These are phyloP conservation scores for Suillus decipiens DNA, from an alignment of 768 basidiomycete genomes.

Conservation along the genomic window DNA sequence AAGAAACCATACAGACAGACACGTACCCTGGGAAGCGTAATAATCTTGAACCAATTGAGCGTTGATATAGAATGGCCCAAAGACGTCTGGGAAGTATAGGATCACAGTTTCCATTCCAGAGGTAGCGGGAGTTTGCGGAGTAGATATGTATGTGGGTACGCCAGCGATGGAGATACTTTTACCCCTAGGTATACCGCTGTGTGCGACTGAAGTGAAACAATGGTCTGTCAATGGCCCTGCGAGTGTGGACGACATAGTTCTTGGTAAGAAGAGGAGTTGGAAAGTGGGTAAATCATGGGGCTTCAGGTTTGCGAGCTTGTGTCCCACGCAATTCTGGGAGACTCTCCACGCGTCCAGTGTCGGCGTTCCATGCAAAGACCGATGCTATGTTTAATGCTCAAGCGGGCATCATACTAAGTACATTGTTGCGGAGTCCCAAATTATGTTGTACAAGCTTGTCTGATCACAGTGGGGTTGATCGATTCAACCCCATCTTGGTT, in stretches of 20 bases:
- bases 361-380: background rate
- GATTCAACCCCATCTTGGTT: no score
- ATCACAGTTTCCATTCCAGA: conserved; percentile 45
- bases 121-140: conserved; percentile 33
- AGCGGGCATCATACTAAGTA: no score
- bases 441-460: no score
- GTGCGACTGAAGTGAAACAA: conserved; percentile 55
- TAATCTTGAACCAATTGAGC: conserved; percentile 64
- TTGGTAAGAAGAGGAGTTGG: background rate
- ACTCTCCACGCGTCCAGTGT: background rate
- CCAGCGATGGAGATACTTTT: conserved; percentile 36
- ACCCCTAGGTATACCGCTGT: conserved; percentile 50
- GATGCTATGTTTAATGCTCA: background rate
- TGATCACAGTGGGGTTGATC: no score
- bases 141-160: conserved; percentile 56
- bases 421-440: no score
- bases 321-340: background rate
- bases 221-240: conserved; percentile 49
- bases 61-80: conserved; percentile 59
- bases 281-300: background rate
- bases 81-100: conserved; percentile 61
- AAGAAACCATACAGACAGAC: background rate
- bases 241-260: background rate
- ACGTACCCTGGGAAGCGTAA: conserved; percentile 57
- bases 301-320: background rate